Evolutionary conservation across 2,329 filamentous ascomycete species (phyloP), one percentile per base, ranked within the genome.

Genomic region (Diaporthe sp.): DNA sequence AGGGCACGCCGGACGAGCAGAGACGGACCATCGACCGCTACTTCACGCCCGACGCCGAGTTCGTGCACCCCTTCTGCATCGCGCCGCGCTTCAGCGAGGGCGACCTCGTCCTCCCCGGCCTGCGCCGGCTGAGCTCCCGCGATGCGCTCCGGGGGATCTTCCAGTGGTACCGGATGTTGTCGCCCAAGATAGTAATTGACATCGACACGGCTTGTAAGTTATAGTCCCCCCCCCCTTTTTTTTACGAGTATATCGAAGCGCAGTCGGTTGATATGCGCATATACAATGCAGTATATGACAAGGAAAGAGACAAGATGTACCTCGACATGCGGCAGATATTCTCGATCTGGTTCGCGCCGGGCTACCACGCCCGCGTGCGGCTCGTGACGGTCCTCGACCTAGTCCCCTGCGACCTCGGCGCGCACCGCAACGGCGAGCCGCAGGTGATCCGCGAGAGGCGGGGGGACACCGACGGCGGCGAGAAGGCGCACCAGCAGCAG

Each of bases 111-210:
- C 22, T 90, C 1, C 88, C 87, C 1, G 79, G 88, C 3, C 78
- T 86, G 0, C 83, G 84, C 10, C 79, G 80, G 1, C 73, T 90
- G 34, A 90, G 92, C 77, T 96, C 94, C 13, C 88, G 94, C 58
- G 91, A 88, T 84, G 82, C 94, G 8, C 88, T 97, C 25, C 85
- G 90, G 65, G 88, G 89, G 79, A 92, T 98, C 74, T 97, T 95
- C 81, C 90, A 92, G 55, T 96, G 94, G 94, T 96, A 97, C 84
- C 94, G 95, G 81, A 93, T 96, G 78, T 87, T 98, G 81, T 95
- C 92, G 77, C 95, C 95, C 0, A 86, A 87, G 25, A 94, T 97
- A 78, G 88, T 92, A 58, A 84, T 96, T 17, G 85, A 89, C 1
- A 87, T 98, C 25, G 90, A 95, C 77, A 90, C 88, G 4, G 83